Evolutionary conservation across 495 filamentous ascomycete genomes (phyloP), one percentile per base, ranked within the genome.

Genomic region (Cercophora samala): DNA sequence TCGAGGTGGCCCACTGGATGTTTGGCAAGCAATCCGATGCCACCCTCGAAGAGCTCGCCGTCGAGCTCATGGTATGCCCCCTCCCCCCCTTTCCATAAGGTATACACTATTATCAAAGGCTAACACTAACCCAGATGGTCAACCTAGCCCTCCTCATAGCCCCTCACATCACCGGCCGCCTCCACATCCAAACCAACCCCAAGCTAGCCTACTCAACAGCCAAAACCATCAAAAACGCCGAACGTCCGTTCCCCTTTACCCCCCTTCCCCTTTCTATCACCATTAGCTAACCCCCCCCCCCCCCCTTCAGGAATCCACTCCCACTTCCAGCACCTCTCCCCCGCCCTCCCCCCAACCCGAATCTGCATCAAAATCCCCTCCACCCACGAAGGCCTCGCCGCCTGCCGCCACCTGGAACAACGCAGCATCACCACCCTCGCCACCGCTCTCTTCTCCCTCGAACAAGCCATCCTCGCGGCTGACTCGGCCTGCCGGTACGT

Each of bases 111-210:
- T 17, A n/a, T 11, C 3, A 21, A 4, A 59, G 13, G 4, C 68
- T 59, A 37, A 62, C 42, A 51, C 22, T 2, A 4, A 32, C 37
- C 8, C 37, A 70, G 68, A 70, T 81, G 66, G 73, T 90, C 24
- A 80, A 82, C 22, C 74, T 88, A 5, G 71, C 73, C 1, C 46
- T 72, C 19, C 23, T 42, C 37, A 84, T 89, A 52, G 78, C 79
- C 1, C 80, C 81, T 0, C 76, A 86, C 42, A 77, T 88, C 54
- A 81, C 70, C 5, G 88, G 85, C 2, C 78, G 71, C 59, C 78
- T 88, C 19, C 88, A 89, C 72, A 78, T 90, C 46, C 86, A 89
- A 71, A 85, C 83, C 0, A 90, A 91, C 66, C 87, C 88, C 0
- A 82, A 81, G 62, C 78, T 83, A 62, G 78, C 83, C 4, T 85